A percentile compares a stretch with the other conserved stretches of the same genome.
These are phyloP conservation scores for Solanum habrochaites DNA, from an alignment of 257 asterid species.

Conservation along the genomic window DNA sequence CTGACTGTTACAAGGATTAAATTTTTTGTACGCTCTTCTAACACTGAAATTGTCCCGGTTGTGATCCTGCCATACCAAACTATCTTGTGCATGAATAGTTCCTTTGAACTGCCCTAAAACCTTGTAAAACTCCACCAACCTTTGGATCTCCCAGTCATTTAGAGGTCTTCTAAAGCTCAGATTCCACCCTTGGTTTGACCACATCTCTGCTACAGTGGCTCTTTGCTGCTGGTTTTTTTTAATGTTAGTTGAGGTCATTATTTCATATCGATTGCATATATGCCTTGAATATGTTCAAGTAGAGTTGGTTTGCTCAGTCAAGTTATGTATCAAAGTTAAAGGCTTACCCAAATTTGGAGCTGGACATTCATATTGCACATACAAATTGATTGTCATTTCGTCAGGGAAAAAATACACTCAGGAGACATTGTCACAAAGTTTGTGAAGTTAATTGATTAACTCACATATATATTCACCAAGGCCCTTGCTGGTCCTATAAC, in stretches of 20 bases:
- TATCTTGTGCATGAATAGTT: no score
- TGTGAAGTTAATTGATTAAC: not conserved
- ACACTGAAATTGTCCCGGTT: no score
- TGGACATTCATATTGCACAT: not conserved
- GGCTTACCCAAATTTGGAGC: not conserved
- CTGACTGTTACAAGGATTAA: no score
- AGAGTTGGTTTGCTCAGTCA: not conserved
- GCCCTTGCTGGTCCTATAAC: not conserved
- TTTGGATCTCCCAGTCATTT: no score
- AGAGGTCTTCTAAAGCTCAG: no score
- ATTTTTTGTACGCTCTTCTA: no score
- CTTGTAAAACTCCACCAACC: no score
- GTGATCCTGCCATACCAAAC: no score
- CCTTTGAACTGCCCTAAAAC: no score
- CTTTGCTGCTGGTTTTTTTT: no score
- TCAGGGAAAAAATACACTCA: not conserved
- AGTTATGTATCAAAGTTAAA: not conserved
- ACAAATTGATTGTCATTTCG: not conserved
- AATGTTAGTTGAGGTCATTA: not conserved
- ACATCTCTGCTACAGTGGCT: no score
- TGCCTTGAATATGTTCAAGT: not conserved
- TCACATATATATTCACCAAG: not conserved
- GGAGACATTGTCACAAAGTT: not conserved
- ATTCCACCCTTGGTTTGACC: no score
- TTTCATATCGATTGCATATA: not conserved